Conservation (phyloP, 2,329 filamentous ascomycete genomes). For the Penicillium sp. region DNA sequence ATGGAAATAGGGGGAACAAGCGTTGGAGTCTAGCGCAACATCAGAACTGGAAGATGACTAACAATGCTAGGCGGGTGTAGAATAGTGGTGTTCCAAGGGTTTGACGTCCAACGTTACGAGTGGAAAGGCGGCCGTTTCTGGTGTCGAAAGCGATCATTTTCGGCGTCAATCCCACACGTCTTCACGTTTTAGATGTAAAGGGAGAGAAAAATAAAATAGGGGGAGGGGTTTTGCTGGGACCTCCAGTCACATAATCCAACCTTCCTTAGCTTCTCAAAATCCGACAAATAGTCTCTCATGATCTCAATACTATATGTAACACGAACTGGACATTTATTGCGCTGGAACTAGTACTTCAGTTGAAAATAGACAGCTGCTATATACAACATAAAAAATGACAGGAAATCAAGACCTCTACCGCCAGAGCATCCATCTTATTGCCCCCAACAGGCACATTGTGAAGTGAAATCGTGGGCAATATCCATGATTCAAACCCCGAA, state of each 20-base stretch:
- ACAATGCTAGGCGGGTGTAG: too few relatives aligned
- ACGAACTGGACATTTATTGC: neutral
- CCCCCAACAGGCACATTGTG: neutral
- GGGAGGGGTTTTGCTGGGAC: too few relatives aligned
- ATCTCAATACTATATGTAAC: neutral
- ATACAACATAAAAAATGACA: neutral
- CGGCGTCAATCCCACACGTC: conserved; percentile 9
- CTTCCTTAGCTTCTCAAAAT: neutral
- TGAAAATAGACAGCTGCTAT: neutral
- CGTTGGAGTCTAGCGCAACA: too few relatives aligned
- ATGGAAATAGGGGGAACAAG: too few relatives aligned
- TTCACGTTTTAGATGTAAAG: conserved; percentile 3
- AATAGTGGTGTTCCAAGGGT: too few relatives aligned
- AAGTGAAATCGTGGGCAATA: neutral
- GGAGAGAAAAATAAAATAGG: neutral
- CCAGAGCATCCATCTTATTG: neutral
- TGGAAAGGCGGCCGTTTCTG: conserved; percentile 22
- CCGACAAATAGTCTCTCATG: neutral
- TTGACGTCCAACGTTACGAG: conserved; percentile 1
- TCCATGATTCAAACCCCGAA: neutral
- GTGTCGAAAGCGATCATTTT: conserved; percentile 21
- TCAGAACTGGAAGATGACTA: too few relatives aligned
- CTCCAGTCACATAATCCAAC: neutral
- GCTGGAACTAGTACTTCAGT: neutral
- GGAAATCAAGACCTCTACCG: neutral